Base-by-base conservation (phyloP, 2,329 filamentous ascomycete species). In the Setomelanomma holmii region DNA sequence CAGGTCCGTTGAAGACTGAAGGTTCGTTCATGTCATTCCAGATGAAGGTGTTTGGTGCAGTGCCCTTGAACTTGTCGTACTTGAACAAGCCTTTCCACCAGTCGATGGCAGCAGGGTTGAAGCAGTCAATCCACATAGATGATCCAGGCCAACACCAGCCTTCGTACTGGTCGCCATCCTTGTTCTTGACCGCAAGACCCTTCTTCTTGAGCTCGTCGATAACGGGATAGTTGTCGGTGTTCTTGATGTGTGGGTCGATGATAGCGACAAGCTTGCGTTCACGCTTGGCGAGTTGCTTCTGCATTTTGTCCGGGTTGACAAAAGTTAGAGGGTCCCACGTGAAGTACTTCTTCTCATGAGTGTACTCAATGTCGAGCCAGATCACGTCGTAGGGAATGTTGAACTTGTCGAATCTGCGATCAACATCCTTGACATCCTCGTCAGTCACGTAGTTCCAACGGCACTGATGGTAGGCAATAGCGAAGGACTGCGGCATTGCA, bases 21-120 rank as follows among this genome's bases (percentile, higher is more conserved):
- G 95, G 95, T 78, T 99, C 95, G 72, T 97, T 98, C 95, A 99
- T 99, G 74, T 99, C 95, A 74, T 99, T 99, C 95, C 95, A 99
- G 66, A 99, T 86, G 76, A 91, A 97, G 0, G 91, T 88, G 74
- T 98, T 99, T 59, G 88, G 82, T 64, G 88, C 83, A 1, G 91
- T 91, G 41, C 92, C 93, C 75, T 91, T 90, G 82, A 97, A 99
- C 35, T 79, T 84, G 71, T 91, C 87, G 62, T 96, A 98, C 67
- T 89, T 88, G 83, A 96, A 98, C 10, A 98, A 83, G 2, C 82
- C 78, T 63, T 86, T 89, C 93, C 95, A 99, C 95, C 95, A 99
- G 56, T 89, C 86, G 47, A 89, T 85, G 5, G 92, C 90, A 47
- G 89, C 88, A n/a, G 93, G 93, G 71, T 93, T 98, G 79, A 99